Evolutionary conservation across 78 protist genomes (phyloP).

Genomic region (Emiliania huxleyi): DNA sequence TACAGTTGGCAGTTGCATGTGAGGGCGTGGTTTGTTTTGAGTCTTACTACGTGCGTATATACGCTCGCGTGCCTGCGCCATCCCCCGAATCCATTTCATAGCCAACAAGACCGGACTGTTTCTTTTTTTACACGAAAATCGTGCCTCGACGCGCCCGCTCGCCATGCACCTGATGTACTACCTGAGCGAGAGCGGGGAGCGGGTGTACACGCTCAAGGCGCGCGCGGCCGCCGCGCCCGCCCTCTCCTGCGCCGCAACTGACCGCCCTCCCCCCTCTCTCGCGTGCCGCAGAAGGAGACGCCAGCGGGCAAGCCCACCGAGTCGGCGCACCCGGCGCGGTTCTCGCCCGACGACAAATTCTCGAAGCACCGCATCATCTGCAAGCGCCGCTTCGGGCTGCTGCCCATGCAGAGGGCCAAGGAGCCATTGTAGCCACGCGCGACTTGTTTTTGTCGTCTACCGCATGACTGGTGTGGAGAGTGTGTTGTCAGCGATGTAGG

Average conservation of each 20-base stretch:
- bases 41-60: no score
- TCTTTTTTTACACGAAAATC: no score
- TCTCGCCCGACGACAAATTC: constrained; percentile 49
- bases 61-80: no score
- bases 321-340: constrained; percentile 29
- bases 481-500: no score
- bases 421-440: neutral
- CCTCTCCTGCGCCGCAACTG: neutral
- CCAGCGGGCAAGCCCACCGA: constrained; percentile 40
- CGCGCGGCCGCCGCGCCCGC: neutral
- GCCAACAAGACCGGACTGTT: no score
- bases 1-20: no score
- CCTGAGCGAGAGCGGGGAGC: constrained; percentile 66
- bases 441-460: no score
- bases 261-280: neutral
- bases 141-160: no score
- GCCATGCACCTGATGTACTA: constrained; percentile 82
- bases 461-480: no score
- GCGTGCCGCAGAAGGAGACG: neutral
- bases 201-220: constrained; percentile 77
- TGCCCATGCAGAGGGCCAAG: neutral
- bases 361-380: constrained; percentile 1
- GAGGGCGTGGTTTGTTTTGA: no score
- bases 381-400: constrained; percentile 10
- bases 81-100: no score